Base-by-base conservation (phyloP, 768 basidiomycete genomes). In the Termitomyces sp. region DNA sequence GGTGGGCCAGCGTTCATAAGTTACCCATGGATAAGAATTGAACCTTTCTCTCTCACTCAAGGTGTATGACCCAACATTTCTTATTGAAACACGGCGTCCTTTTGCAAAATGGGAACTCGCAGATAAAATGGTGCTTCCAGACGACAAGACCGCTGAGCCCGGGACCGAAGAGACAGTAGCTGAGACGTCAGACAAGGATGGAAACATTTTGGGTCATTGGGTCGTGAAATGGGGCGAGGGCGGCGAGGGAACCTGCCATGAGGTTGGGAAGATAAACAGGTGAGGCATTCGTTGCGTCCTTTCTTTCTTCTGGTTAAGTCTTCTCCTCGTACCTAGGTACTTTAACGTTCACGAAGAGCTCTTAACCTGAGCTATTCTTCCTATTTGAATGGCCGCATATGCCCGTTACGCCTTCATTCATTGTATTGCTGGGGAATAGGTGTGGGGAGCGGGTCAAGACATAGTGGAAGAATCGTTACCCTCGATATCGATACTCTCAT, bases 41-140 rank as follows among this genome's bases (percentile, higher is more conserved):
- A 32, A 10, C 2, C 4, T 4, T 23, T 44, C 7, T 16, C 38
- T 35, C 21, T 34, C 32, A 12, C 34, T 50, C 14, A 44, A 82
- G 81, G 74, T 88, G 17, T 92, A 90, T 63, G 90, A 92, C 61
- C 79, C 86, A 3, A 79, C 78, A 29, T 90, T 92, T 67, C 67
- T 92, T 47, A 78, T 86, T 7, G 83, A 83, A 48, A 84, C 87
- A 0, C 73, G 69, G 56, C 79, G 90, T 34, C 82, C 86, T 2
- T 87, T 92, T 61, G 89, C 91, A 12, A 90, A 83, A 59, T 93
- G 90, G 90, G 87, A 90, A 66, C 81, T 93, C 25, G 84, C 86
- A 23, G 68, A 75, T 42, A 73, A 64, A 23, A 73, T 91, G 31
- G 68, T 77, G 48, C 71, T 87, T 0, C 76, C 82, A 7, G 66